Conservation (phyloP, 1,284 basidiomycete genomes). For the Cryptococcus sp. region DNA sequence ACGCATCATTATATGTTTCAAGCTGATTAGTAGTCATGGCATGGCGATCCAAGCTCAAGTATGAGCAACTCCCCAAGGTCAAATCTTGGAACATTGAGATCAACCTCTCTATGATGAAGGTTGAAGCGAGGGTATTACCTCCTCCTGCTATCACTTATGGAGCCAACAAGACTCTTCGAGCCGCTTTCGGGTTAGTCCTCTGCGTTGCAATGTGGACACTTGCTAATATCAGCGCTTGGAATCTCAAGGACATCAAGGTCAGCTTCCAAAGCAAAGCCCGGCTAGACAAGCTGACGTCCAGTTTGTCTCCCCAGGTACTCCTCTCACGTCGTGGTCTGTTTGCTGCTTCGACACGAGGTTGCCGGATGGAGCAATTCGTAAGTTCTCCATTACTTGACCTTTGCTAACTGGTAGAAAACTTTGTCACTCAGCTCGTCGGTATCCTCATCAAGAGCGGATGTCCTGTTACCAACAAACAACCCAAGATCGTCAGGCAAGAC, state of each 20-base stretch:
- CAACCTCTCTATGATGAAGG: slow-evolving; percentile 31
- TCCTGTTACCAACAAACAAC: slow-evolving; percentile 25
- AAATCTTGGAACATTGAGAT: slow-evolving; percentile 49
- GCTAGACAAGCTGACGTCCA: slow-evolving; percentile 17
- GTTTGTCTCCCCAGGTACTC: slow-evolving; percentile 39
- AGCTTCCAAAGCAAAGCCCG: neutral
- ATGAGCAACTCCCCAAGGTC: slow-evolving; percentile 37
- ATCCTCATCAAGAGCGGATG: slow-evolving; percentile 21
- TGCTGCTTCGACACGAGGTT: slow-evolving; percentile 33
- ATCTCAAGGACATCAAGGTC: slow-evolving; percentile 25
- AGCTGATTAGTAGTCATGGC: slow-evolving; percentile 20
- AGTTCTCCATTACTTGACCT: slow-evolving; percentile 2
- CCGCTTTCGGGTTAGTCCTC: slow-evolving; percentile 22
- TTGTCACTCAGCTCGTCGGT: slow-evolving; percentile 23
- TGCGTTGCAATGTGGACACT: neutral
- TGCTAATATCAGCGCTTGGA: slow-evolving; percentile 16
- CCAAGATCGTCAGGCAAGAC: slow-evolving; percentile 17
- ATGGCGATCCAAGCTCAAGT: slow-evolving; percentile 42
- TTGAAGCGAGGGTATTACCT: slow-evolving; percentile 43
- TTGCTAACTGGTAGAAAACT: slow-evolving; percentile 15
- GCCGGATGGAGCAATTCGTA: slow-evolving; percentile 15
- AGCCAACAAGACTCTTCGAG: slow-evolving; percentile 24
- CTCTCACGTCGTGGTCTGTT: slow-evolving; percentile 46
- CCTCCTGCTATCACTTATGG: slow-evolving; percentile 41
- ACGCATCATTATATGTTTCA: neutral